Evolutionary conservation across 1,284 basidiomycete genomes (phyloP), one percentile per base, ranked within the genome.

Genomic region (Apiotrichum gamsii): DNA sequence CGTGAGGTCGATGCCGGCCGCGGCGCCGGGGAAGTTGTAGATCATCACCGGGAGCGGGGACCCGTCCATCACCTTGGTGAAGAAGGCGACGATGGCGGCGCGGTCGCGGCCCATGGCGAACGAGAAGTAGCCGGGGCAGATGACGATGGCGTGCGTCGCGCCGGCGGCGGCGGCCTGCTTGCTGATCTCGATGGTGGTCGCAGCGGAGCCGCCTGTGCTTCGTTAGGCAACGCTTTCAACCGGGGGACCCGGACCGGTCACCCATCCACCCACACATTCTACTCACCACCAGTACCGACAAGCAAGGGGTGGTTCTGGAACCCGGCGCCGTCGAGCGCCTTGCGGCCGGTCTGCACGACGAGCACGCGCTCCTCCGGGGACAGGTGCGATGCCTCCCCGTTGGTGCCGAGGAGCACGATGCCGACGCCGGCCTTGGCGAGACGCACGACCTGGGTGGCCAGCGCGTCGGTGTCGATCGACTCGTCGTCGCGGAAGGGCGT

Each of bases 31-130:
- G 75, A 90, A 93, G 74, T 93, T 93, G 78, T 94, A 94, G 42
- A 93, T 78, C 83, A 94, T 84, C 35, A 84, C 82, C 0, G 89
- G 90, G 39, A 94, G 78, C 0, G 87, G 86, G 1, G 84, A 87
- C 2, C 77, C 78, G 61, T 87, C 85, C 21, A 89, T 86, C 14
- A 91, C 85, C 78, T 87, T 62, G 16, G 49, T 54, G 54, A 72
- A 74, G 61, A 70, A 74, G 46, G 61, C 63, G 49, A 73, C 64
- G 57, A 78, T 69, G 4, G 76, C 76, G 14, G 61, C 52, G 24
- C 67, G 58, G 62, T 76, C 73, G 36, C 67, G 62, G 28, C 67
- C 67, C 57, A 78, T 69, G 8, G 72, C 74, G 35, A 75, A 75
- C 2, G 74, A 65, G 51, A 78, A 73, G 66, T 76, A 75, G 8